These are phyloP conservation scores for Cyberlindnera veronae DNA, from an alignment of 805 yeast genomes.

Conservation along the genomic window DNA sequence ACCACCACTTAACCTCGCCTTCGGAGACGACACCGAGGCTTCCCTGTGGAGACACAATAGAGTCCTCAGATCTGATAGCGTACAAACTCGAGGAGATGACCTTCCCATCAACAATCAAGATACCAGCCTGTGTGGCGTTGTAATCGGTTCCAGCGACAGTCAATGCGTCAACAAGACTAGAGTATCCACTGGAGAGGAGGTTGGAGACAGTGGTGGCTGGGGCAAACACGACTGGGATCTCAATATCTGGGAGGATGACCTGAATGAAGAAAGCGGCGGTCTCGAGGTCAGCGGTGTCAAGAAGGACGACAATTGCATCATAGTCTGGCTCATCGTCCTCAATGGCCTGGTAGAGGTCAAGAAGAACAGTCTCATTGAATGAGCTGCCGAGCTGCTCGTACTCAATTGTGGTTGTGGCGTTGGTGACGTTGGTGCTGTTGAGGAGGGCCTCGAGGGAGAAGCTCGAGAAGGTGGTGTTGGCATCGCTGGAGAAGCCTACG, in stretches of 20 bases:
- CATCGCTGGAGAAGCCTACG: constrained; percentile 2
- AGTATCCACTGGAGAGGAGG: constrained; percentile 45
- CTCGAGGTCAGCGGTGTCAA: constrained; percentile 48
- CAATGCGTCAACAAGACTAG: constrained; percentile 48
- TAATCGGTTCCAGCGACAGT: constrained; percentile 38
- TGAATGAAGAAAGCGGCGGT: constrained; percentile 50
- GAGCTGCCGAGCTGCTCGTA: constrained; percentile 38
- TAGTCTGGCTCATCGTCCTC: constrained; percentile 28
- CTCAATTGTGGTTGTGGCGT: constrained; percentile 23
- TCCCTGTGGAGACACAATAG: constrained; percentile 37
- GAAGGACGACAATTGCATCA: constrained; percentile 48
- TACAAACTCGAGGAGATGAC: constrained; percentile 45
- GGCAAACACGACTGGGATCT: constrained; percentile 46
- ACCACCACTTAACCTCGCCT: constrained; percentile 40
- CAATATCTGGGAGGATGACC: constrained; percentile 31
- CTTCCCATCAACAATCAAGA: constrained; percentile 44
- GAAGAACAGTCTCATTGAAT: constrained; percentile 20
- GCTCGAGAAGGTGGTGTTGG: not conserved
- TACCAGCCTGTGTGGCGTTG: constrained; percentile 39
- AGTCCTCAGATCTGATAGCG: constrained; percentile 41
- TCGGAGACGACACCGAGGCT: constrained; percentile 47
- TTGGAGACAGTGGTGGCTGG: constrained; percentile 52
- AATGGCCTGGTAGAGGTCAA: constrained; percentile 34
- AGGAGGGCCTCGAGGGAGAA: constrained; percentile 6
- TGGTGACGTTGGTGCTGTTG: constrained; percentile 4